phyloP scores from a whole-genome alignment of 1,284 basidiomycete species.

The Sanghuangporus baumii region DNA sequence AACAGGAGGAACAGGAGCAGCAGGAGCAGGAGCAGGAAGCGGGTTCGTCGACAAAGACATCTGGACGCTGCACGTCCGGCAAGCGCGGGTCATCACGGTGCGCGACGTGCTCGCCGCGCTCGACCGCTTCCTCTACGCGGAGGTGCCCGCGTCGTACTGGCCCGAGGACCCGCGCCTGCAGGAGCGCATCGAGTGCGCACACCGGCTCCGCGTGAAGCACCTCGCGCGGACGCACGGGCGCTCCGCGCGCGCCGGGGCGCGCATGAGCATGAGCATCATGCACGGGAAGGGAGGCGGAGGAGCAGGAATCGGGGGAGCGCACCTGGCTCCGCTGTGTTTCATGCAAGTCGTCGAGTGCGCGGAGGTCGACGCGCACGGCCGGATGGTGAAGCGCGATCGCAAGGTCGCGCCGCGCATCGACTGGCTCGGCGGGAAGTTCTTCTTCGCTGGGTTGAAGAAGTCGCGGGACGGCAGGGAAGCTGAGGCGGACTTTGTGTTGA shows the following conservation, averaged over 20 bases:
- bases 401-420: conserved; percentile 7
- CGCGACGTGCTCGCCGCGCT: conserved; percentile 7
- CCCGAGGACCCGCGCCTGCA: background rate
- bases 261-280: background rate
- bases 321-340: background rate
- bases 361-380: background rate
- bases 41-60: background rate
- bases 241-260: background rate
- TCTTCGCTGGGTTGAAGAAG: conserved; percentile 1
- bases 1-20: background rate
- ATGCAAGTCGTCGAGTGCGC: conserved; percentile 8
- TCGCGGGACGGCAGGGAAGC: background rate
- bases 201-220: conserved; percentile 3
- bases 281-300: too few species aligned
- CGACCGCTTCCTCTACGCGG: conserved; percentile 6
- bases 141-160: conserved; percentile 1
- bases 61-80: background rate
- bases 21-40: too few species aligned
- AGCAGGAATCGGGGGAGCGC: background rate
- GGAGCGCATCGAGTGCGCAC: conserved; percentile 4
- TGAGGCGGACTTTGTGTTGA: conserved; percentile 3
- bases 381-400: background rate
- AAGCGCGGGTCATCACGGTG: background rate
- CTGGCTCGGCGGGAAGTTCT: conserved; percentile 12
- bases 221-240: conserved; percentile 1